phyloP scores from a whole-genome alignment of 257 asterid species.

The Plantago elongata region DNA sequence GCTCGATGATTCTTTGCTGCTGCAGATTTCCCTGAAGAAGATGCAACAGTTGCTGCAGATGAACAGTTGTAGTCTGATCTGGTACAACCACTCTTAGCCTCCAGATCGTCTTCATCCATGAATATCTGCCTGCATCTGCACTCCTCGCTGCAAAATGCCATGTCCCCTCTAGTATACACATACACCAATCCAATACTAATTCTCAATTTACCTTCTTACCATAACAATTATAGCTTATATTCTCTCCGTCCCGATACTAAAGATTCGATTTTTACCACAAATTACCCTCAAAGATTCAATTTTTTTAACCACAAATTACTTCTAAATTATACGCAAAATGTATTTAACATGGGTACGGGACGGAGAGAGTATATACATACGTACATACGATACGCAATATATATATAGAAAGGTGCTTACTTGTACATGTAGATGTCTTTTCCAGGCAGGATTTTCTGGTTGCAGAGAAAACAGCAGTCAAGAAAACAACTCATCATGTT shows the following conservation, averaged over 20 bases:
- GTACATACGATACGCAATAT: too few relatives aligned
- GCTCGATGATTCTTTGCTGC: constrained; percentile 26
- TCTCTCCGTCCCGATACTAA: too few relatives aligned
- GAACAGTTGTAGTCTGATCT: constrained; percentile 45
- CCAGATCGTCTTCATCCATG: constrained; percentile 74
- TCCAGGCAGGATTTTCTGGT: constrained; percentile 54
- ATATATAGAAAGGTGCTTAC: too few relatives aligned
- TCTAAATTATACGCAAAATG: too few relatives aligned
- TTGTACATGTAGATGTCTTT: constrained; percentile 96
- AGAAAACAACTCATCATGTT: constrained; percentile 35
- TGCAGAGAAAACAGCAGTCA: constrained; percentile 71
- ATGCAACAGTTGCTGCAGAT: constrained; percentile 3
- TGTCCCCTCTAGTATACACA: constrained; percentile 68
- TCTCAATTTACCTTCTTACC: not conserved
- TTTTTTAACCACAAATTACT: too few relatives aligned
- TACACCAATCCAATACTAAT: not conserved
- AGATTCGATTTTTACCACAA: too few relatives aligned
- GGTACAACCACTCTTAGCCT: constrained; percentile 30
- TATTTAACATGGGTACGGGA: too few relatives aligned
- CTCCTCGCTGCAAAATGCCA: constrained; percentile 80
- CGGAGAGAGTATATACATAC: too few relatives aligned
- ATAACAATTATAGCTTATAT: not conserved
- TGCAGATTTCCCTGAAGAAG: constrained; percentile 24
- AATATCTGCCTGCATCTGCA: constrained; percentile 85
- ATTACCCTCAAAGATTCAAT: too few relatives aligned